Evolutionary conservation across 345 rosid genomes (phyloP), one percentile per base, ranked within the genome.

Genomic region (Corchorus capsularis): DNA sequence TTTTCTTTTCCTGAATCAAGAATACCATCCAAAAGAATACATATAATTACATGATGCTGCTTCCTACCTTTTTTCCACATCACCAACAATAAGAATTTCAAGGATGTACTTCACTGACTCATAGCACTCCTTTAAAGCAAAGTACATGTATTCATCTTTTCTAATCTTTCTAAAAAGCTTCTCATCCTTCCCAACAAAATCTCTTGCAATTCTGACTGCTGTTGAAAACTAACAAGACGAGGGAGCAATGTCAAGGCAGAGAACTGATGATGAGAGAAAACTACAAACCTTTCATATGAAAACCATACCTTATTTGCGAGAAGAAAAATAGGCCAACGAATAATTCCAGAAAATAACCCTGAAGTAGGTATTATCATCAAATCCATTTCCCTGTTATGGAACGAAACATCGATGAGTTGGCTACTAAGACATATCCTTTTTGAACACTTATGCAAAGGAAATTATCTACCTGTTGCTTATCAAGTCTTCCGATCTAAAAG

Each of bases 271-370:
- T 54, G 71, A 56, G 63, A 60, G 71, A 64, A 67, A 52, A 67
- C 46, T 17, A 72, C 11, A 62, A 73, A 34, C 56, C 16, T 60
- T 72, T 7, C 12, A 45, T 34, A 12, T 53, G 56, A 63, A 76
- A 66, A 43, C 12, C 46, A 69, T 81, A 95, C 99, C 97, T 95
- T 88, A 85, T 88, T 89, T 78, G 98, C 93, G 43, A 95, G 88
- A 78, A 95, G 97, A 81, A 95, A 95, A 79, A 95, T 87, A 16
- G 99, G 99, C 99, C 99, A 95, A 56, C 86, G 89, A 79, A 95
- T 80, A 70, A 85, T 84, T 80, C 87, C 96, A 37, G 84, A 81
- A 65, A 89, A 79, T 73, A 90, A 80, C 80, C 93, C 92, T 53
- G 90, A 75, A 41, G 94, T 85, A 14, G 96, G 92, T 65, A 95